These are phyloP conservation scores for Talaromyces proteolyticus DNA, from an alignment of 495 filamentous ascomycete genomes.

Conservation along the genomic window DNA sequence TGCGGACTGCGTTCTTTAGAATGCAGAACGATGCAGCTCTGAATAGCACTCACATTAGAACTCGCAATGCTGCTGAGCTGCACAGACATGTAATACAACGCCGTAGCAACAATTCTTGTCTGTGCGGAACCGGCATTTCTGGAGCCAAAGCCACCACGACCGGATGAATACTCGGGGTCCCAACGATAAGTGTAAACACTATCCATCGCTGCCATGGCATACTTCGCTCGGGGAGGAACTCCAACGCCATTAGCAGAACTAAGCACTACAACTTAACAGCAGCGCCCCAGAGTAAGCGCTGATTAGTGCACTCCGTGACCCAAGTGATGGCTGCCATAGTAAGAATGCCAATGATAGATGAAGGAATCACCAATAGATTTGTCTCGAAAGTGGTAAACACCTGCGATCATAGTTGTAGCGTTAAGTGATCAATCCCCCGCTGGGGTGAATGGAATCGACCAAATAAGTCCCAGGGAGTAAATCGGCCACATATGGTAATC, in stretches of 20 bases:
- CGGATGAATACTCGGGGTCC: slow-evolving; percentile 56
- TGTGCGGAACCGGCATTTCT: slow-evolving; percentile 60
- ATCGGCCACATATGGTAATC: slow-evolving; percentile 72
- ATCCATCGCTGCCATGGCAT: slow-evolving; percentile 48
- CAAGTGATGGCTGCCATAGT: slow-evolving; percentile 42
- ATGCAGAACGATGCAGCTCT: slow-evolving; percentile 16
- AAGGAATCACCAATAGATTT: slow-evolving; percentile 65
- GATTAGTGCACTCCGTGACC: slow-evolving; percentile 44
- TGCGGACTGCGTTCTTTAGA: background rate
- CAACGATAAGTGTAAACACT: slow-evolving; percentile 43
- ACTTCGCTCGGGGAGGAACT: slow-evolving; percentile 22
- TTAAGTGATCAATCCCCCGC: slow-evolving; percentile 54
- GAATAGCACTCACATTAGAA: slow-evolving; percentile 41
- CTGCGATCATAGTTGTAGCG: slow-evolving; percentile 49
- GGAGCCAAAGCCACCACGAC: slow-evolving; percentile 63
- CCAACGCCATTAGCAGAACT: slow-evolving; percentile 46
- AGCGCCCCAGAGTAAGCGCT: slow-evolving; percentile 46
- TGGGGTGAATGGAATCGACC: slow-evolving; percentile 48
- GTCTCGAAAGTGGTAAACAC: slow-evolving; percentile 62
- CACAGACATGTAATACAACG: slow-evolving; percentile 72
- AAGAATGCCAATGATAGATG: slow-evolving; percentile 40
- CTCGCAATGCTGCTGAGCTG: slow-evolving; percentile 58
- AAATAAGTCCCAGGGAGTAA: slow-evolving; percentile 56
- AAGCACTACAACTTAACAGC: slow-evolving; percentile 49
- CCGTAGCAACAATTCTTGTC: slow-evolving; percentile 55